Conservation (phyloP, 805 yeast species). For the Candida coquimbonensis region DNA sequence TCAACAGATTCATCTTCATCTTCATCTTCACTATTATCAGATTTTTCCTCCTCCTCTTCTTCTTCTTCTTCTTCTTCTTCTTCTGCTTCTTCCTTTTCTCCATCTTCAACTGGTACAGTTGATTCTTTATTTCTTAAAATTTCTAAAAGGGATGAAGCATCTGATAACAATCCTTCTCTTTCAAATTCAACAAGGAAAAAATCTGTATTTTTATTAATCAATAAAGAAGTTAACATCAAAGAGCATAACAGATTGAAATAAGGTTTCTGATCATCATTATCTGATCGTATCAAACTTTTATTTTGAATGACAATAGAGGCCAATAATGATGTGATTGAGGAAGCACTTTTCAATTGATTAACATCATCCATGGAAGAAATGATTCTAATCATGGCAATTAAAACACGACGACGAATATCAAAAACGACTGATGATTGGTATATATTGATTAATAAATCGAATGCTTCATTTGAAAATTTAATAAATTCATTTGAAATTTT, state of each 20-base stretch:
- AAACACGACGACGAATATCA: slow-evolving; percentile 49
- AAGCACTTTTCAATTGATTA: slow-evolving; percentile 23
- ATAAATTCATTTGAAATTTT: slow-evolving; percentile 21
- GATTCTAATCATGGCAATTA: slow-evolving; percentile 48
- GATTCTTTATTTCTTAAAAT: slow-evolving; percentile 15
- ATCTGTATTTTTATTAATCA: slow-evolving; percentile 39
- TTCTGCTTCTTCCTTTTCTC: neutral
- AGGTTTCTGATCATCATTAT: slow-evolving; percentile 14
- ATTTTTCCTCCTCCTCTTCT: slow-evolving; percentile 8
- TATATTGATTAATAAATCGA: slow-evolving; percentile 50
- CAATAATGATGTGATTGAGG: slow-evolving; percentile 40
- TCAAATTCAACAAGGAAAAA: slow-evolving; percentile 44
- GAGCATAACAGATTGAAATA: slow-evolving; percentile 44
- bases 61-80: slow-evolving; percentile 23
- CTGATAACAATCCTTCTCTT: slow-evolving; percentile 66
- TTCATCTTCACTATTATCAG: slow-evolving; percentile 5
- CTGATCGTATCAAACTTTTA: slow-evolving; percentile 25
- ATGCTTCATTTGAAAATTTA: slow-evolving; percentile 37
- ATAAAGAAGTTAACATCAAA: slow-evolving; percentile 36
- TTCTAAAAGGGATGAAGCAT: slow-evolving; percentile 32
- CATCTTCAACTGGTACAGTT: neutral
- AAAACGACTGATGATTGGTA: slow-evolving; percentile 70
- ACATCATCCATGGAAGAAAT: slow-evolving; percentile 31
- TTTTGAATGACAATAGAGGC: slow-evolving; percentile 59
- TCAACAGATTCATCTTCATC: slow-evolving; percentile 11